phyloP scores from a whole-genome alignment of 345 rosid genomes.

The Trapa incisa region DNA sequence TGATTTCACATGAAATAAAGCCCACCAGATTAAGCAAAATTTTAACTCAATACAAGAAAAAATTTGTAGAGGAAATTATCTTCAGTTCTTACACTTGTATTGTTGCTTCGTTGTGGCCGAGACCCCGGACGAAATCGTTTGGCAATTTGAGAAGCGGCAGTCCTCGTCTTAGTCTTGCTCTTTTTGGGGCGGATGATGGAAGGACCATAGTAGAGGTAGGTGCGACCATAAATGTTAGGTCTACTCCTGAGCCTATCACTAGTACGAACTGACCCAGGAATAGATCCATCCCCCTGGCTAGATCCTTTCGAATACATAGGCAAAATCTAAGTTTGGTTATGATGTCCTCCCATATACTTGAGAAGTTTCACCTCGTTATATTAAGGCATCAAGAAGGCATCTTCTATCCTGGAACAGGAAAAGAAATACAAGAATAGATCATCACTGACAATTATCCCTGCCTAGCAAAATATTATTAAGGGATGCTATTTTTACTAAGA shows the following conservation, averaged over 20 bases:
- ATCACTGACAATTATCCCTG: background rate
- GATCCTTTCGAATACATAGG: constrained; percentile 79
- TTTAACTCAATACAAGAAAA: background rate
- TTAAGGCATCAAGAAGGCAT: background rate
- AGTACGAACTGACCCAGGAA: constrained; percentile 69
- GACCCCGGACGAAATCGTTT: constrained; percentile 63
- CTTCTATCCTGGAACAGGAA: background rate
- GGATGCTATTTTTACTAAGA: background rate
- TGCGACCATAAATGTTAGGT: constrained; percentile 54
- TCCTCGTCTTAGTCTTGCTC: constrained; percentile 72
- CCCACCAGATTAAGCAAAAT: background rate
- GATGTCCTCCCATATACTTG: constrained; percentile 40
- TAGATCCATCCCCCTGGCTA: constrained; percentile 79
- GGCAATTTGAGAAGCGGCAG: constrained; percentile 89
- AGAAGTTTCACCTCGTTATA: background rate
- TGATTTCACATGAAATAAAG: background rate
- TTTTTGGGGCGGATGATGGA: constrained; percentile 47
- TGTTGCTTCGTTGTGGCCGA: constrained; percentile 40
- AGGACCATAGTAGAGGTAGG: constrained; percentile 55
- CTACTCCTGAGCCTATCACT: constrained; percentile 91
- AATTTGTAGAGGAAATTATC: background rate
- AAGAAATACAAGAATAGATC: background rate
- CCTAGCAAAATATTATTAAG: no score
- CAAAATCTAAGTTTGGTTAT: constrained; percentile 27
- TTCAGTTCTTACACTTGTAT: constrained; percentile 36